Conservation (phyloP, 768 basidiomycete genomes). For the Boletus speciosus region DNA sequence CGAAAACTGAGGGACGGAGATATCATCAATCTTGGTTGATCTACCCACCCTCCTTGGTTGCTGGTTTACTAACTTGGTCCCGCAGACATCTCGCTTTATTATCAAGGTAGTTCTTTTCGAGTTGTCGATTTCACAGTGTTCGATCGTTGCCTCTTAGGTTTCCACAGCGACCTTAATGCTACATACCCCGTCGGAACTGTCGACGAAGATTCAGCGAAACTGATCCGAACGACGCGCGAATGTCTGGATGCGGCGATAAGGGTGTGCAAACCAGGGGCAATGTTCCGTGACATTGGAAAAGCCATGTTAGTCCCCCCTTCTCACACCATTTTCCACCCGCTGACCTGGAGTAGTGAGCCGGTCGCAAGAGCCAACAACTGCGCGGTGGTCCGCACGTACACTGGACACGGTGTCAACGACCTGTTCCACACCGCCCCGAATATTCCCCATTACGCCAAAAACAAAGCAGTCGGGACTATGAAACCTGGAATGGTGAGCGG, state of each 20-base stretch:
- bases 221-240: slow-evolving; percentile 80
- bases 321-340: slow-evolving; percentile 9
- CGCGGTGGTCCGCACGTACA: slow-evolving; percentile 88
- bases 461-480: slow-evolving; percentile 91
- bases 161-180: slow-evolving; percentile 89
- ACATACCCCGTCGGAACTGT: slow-evolving; percentile 89
- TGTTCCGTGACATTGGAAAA: slow-evolving; percentile 87
- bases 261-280: slow-evolving; percentile 87
- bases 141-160: slow-evolving; percentile 46
- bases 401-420: slow-evolving; percentile 86
- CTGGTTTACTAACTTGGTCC: slow-evolving; percentile 14
- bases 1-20: slow-evolving; percentile 85
- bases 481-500: slow-evolving; percentile 82
- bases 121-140: not conserved
- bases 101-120: slow-evolving; percentile 52
- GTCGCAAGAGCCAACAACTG: slow-evolving; percentile 81
- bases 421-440: slow-evolving; percentile 85
- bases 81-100: slow-evolving; percentile 75
- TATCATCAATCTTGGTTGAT: slow-evolving; percentile 88
- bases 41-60: slow-evolving; percentile 5
- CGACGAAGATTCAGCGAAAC: slow-evolving; percentile 76
- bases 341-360: slow-evolving; percentile 59
- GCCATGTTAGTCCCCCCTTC: slow-evolving; percentile 57
- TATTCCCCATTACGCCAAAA: slow-evolving; percentile 92
- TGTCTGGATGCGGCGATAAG: slow-evolving; percentile 88